Evolutionary conservation across 2,329 filamentous ascomycete genomes (phyloP).

Genomic region (Alternaria brassicae): DNA sequence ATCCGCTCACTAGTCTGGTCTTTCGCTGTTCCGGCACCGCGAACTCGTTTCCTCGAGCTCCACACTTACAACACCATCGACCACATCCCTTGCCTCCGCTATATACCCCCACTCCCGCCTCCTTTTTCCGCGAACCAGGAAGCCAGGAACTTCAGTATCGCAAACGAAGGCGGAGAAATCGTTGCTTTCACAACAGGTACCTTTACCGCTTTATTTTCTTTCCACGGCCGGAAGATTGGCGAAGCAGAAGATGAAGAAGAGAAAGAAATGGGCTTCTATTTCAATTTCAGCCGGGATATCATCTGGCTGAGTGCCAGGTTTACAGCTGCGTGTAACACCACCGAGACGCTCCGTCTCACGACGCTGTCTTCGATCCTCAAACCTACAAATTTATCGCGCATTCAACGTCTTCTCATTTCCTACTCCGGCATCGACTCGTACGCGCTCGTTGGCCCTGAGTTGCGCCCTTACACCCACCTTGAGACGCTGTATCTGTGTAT

Average conservation of each 20-base stretch:
- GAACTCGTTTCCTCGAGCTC: constrained; percentile 24
- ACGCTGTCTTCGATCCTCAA: neutral
- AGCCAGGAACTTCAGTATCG: constrained; percentile 15
- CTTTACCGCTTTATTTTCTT: neutral
- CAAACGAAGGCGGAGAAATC: constrained; percentile 13
- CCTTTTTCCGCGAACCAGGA: constrained; percentile 17
- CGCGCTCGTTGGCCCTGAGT: constrained; percentile 1
- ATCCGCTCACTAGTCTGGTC: constrained; percentile 12
- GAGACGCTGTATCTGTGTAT: constrained; percentile 22
- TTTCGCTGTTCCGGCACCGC: constrained; percentile 12
- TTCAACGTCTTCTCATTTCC: constrained; percentile 9
- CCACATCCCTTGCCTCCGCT: constrained; percentile 11
- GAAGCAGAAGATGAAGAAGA: neutral
- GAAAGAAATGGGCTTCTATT: constrained; percentile 8
- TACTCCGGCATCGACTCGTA: constrained; percentile 13
- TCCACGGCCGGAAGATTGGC: neutral
- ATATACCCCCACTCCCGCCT: constrained; percentile 18
- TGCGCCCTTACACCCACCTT: constrained; percentile 7
- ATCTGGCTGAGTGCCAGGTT: constrained; percentile 24
- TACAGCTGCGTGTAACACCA: neutral
- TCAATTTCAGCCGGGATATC: constrained; percentile 20
- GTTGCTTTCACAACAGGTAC: constrained; percentile 1
- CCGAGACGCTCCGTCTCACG: constrained; percentile 17
- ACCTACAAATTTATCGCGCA: neutral
- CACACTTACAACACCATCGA: constrained; percentile 16